Evolutionary conservation across 1,284 basidiomycete species (phyloP).

Genomic region (Boletus smithii): DNA sequence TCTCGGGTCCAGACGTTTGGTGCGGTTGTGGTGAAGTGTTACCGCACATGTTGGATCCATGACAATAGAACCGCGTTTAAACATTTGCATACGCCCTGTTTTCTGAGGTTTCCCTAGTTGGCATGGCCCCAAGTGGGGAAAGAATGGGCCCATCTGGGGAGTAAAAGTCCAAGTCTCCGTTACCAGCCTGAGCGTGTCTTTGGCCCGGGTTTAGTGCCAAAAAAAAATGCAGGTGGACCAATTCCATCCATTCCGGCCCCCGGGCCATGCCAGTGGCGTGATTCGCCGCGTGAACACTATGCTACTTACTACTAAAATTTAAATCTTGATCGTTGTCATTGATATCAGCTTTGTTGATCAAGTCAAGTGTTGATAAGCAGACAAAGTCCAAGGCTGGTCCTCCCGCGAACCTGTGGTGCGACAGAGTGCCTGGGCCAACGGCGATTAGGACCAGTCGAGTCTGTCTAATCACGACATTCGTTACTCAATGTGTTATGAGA

Average conservation of each 20-base stretch:
- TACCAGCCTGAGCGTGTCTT: neutral
- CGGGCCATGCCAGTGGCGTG: too few species aligned
- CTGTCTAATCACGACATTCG: too few species aligned
- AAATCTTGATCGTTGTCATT: neutral
- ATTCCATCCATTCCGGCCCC: neutral
- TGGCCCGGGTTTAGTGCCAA: too few species aligned
- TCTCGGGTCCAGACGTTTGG: too few species aligned
- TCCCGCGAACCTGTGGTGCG: constrained; percentile 17
- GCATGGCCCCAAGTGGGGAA: too few species aligned
- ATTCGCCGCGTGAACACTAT: too few species aligned
- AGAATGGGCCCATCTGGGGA: neutral
- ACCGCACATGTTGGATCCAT: neutral
- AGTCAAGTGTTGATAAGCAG: neutral
- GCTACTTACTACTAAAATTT: too few species aligned
- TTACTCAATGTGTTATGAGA: too few species aligned
- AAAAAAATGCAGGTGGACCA: too few species aligned
- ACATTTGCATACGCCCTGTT: too few species aligned
- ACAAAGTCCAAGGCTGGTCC: neutral
- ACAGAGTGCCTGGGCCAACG: neutral
- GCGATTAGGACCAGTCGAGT: neutral
- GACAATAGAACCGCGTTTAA: too few species aligned
- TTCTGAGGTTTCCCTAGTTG: too few species aligned
- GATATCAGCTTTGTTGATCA: neutral
- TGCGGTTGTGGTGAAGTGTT: neutral
- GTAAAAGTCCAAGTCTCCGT: neutral